These are phyloP conservation scores for Capsicum chinense DNA, from an alignment of 257 asterid genomes.

Conservation along the genomic window DNA sequence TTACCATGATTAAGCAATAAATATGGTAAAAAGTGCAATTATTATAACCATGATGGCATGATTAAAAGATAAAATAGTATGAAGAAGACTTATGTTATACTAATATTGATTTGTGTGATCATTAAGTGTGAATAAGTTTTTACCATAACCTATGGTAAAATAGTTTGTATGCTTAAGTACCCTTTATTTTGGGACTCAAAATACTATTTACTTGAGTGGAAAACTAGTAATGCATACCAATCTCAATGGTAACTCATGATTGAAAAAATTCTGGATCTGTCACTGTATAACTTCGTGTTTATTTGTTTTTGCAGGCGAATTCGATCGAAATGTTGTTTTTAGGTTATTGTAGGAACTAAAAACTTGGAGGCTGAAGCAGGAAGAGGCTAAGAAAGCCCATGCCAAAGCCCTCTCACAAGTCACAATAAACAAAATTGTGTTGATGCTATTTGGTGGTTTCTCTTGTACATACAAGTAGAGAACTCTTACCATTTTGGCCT, in stretches of 20 bases:
- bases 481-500: background rate
- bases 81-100: no score
- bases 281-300: background rate
- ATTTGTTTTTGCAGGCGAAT: background rate
- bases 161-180: background rate
- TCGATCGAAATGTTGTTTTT: background rate
- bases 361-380: conserved; percentile 16
- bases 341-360: conserved; percentile 25
- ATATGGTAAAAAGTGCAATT: no score
- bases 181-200: background rate
- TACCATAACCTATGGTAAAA: no score
- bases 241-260: no score
- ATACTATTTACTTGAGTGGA: background rate
- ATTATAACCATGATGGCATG: no score
- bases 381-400: conserved; percentile 16
- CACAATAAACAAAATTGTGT: conserved; percentile 15
- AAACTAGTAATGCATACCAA: background rate
- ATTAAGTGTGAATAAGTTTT: no score
- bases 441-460: conserved; percentile 22
- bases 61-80: no score
- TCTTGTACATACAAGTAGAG: conserved; percentile 23
- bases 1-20: no score
- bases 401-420: conserved; percentile 18
- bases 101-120: no score
- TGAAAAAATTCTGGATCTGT: background rate